Evolutionary conservation across 257 asterid species (phyloP).

Genomic region (Leptodermis oblonga): DNA sequence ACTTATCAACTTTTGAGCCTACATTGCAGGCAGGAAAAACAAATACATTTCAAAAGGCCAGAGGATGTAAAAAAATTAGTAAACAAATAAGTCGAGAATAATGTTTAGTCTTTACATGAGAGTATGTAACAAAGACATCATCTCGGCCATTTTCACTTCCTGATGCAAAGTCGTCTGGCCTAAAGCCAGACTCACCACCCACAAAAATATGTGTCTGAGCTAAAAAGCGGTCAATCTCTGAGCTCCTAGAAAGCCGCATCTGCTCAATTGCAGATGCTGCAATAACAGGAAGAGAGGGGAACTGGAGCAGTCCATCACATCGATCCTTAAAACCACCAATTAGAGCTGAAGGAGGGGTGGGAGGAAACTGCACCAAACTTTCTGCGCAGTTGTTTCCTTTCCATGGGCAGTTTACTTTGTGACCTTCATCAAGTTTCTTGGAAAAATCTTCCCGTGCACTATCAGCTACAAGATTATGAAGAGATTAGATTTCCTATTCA

Average conservation of each 20-base stretch:
- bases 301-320: slow-evolving; percentile 94
- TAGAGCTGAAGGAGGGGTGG: slow-evolving; percentile 96
- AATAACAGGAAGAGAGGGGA: slow-evolving; percentile 85
- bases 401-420: slow-evolving; percentile 84
- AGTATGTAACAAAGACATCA: slow-evolving; percentile 62
- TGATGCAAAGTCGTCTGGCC: slow-evolving; percentile 60
- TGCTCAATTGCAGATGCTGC: slow-evolving; percentile 79
- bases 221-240: slow-evolving; percentile 86
- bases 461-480: slow-evolving; percentile 50
- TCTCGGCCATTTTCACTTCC: slow-evolving; percentile 65
- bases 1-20: slow-evolving; percentile 96
- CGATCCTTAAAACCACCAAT: slow-evolving; percentile 98
- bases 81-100: slow-evolving; percentile 8
- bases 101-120: slow-evolving; percentile 54
- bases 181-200: slow-evolving; percentile 67
- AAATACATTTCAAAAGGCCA: slow-evolving; percentile 2
- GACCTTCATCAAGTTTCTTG: slow-evolving; percentile 77
- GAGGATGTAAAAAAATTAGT: background rate
- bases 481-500: slow-evolving; percentile 19
- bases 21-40: slow-evolving; percentile 17
- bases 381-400: slow-evolving; percentile 89
- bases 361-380: slow-evolving; percentile 98
- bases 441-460: slow-evolving; percentile 74
- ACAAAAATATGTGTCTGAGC: slow-evolving; percentile 57
- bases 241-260: slow-evolving; percentile 60